A percentile compares a stretch with the other conserved stretches of the same genome.
phyloP scores from a whole-genome alignment of 1,139 yeast genomes.

The Diutina ranongensis region DNA sequence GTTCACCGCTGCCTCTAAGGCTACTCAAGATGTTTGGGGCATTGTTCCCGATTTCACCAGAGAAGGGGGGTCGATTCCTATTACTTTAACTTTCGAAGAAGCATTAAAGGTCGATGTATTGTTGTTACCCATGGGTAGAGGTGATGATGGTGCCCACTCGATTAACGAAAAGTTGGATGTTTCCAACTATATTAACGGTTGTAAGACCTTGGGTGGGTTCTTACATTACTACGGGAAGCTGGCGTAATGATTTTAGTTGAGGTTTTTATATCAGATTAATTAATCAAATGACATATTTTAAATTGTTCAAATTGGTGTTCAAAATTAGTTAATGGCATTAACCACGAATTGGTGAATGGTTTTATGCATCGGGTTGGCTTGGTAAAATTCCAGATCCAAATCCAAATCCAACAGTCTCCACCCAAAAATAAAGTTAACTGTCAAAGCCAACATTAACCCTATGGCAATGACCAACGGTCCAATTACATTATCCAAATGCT shows the following conservation, averaged over 20 bases:
- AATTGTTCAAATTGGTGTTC: neutral
- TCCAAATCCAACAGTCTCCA: constrained; percentile 10
- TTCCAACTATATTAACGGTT: constrained; percentile 84
- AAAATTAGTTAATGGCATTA: neutral
- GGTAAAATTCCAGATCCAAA: constrained; percentile 1
- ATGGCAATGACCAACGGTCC: constrained; percentile 78
- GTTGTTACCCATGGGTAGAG: constrained; percentile 93
- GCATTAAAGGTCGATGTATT: constrained; percentile 76
- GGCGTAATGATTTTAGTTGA: no score
- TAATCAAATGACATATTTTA: neutral
- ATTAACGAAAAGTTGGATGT: constrained; percentile 90
- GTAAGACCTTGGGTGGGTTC: constrained; percentile 88
- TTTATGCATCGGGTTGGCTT: neutral
- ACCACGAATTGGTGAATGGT: neutral
- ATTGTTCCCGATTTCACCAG: constrained; percentile 94
- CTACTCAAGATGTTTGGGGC: constrained; percentile 90
- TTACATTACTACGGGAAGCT: constrained; percentile 66
- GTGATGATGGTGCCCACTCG: constrained; percentile 98
- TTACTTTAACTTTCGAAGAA: constrained; percentile 84
- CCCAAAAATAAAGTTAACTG: constrained; percentile 63
- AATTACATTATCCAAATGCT: constrained; percentile 76
- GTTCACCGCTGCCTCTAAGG: constrained; percentile 88
- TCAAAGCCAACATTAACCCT: constrained; percentile 56
- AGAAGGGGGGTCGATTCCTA: constrained; percentile 98
- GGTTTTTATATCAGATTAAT: neutral